Conservation (phyloP, 306 rosid species). For the Sicyos baderoa region DNA sequence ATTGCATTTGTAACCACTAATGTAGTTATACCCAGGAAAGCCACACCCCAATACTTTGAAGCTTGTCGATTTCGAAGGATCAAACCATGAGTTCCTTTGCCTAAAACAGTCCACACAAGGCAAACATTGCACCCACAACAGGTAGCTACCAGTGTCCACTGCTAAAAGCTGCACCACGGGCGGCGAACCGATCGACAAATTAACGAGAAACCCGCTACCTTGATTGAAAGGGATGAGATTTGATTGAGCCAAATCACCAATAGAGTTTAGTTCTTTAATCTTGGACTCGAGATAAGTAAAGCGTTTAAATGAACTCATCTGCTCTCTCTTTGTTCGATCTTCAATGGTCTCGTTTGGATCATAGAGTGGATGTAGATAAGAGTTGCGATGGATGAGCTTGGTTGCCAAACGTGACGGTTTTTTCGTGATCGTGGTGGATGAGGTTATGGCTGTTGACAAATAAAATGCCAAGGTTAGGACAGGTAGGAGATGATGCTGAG, state of each 20-base stretch:
- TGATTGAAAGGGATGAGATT: neutral
- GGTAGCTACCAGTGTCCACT: conserved; percentile 18
- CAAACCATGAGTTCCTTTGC: conserved; percentile 6
- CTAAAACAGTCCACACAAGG: conserved; percentile 12
- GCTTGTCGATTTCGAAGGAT: conserved; percentile 10
- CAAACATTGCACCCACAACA: conserved; percentile 21
- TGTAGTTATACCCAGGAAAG: neutral
- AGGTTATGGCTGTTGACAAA: conserved; percentile 13
- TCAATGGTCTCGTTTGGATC: conserved; percentile 4
- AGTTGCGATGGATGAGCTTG: conserved; percentile 20
- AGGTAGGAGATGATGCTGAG: conserved; percentile 1
- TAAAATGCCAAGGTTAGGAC: neutral
- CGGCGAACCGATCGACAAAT: conserved; percentile 11
- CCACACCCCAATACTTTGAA: conserved; percentile 12
- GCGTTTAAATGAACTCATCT: neutral
- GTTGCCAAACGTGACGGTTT: conserved; percentile 7
- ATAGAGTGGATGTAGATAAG: conserved; percentile 9
- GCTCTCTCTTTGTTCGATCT: conserved; percentile 1
- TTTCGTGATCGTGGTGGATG: neutral
- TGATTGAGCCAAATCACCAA: conserved; percentile 2
- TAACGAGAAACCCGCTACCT: conserved; percentile 2
- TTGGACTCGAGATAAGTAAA: neutral
- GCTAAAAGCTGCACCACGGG: conserved; percentile 11
- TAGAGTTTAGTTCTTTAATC: conserved; percentile 8
- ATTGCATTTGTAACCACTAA: conserved; percentile 14